Base-by-base conservation (phyloP, 352 stramenopile species). In the Phytophthora colocasiae region DNA sequence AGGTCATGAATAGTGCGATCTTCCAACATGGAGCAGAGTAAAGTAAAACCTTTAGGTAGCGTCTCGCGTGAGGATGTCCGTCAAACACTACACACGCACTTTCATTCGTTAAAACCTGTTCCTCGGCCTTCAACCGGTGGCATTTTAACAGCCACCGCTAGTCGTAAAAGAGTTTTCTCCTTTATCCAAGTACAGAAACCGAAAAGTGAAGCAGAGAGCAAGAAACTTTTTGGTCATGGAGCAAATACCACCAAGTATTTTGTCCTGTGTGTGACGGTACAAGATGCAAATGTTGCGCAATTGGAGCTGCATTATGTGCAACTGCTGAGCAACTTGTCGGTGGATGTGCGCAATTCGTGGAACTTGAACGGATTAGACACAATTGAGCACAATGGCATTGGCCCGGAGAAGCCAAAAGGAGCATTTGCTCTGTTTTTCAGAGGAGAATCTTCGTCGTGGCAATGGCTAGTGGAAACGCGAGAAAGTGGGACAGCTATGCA, bases 161-260 rank as follows among this genome's bases (percentile, higher is more conserved):
- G 14, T 62, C 76, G 81, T 40, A 80, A 81, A 43, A 77, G 74
- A 29, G 75, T 90, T 27, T 83, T 78, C 51, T 79, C 76, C 24
- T 90, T 90, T 57, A 60, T 92, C 29, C 75, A 87, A 38, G 83
- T 92, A 44, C 78, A 89, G 44, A 92, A 90, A 44, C 77, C 83
- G 62, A 89, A 89, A 44, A 60, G 70, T 15, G 79, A 65, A 61
- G 74, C 79, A 7, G 71, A 74, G 36, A 73, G 57, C 65, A 92
- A 91, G 58, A 78, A 78, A 31, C 69, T 90, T 10, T 89, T 91
- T 41, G 71, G 73, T 2, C 58, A 72, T 24, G 59, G 61, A 38
- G 53, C 63, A 41, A 72, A 36, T 29, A 29, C 58, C 32, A 71
- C 41, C 66, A 92, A 86, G 58, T 79, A 78, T 52, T 92, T 89